phyloP scores from a whole-genome alignment of 441 rosid genomes.

The Daphne laureola region DNA sequence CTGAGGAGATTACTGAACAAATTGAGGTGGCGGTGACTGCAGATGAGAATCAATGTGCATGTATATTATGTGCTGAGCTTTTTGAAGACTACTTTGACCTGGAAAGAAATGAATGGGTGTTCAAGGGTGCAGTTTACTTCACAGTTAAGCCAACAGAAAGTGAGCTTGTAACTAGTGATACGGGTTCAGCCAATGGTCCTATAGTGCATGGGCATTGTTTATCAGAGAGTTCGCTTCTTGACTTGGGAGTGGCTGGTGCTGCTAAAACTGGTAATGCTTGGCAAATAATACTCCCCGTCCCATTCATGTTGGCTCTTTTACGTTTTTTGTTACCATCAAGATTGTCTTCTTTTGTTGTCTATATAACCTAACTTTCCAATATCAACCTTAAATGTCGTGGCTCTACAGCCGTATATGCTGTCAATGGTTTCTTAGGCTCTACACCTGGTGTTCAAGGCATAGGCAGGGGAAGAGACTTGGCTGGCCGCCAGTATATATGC shows the following conservation, averaged over 20 bases:
- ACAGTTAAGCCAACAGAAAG: conserved; percentile 20
- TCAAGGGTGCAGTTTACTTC: conserved; percentile 60
- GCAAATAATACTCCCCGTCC: too few species aligned
- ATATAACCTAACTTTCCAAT: background rate
- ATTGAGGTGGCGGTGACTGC: conserved; percentile 56
- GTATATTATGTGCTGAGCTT: conserved; percentile 80
- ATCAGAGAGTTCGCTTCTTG: conserved; percentile 38
- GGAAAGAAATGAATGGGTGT: conserved; percentile 67
- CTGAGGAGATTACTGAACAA: conserved; percentile 21
- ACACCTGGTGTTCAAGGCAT: too few species aligned
- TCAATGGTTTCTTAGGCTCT: too few species aligned
- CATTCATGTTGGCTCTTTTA: conserved; percentile 6
- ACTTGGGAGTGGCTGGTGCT: conserved; percentile 40
- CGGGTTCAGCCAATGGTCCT: conserved; percentile 35
- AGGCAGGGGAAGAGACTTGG: too few species aligned
- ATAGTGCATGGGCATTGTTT: conserved; percentile 68
- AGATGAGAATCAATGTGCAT: conserved; percentile 83
- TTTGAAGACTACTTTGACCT: conserved; percentile 75
- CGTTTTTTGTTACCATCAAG: background rate
- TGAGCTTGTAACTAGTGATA: conserved; percentile 18
- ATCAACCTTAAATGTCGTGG: too few species aligned
- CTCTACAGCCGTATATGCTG: too few species aligned
- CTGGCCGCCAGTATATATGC: too few species aligned
- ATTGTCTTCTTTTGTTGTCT: background rate
- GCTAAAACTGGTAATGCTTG: conserved; percentile 45